phyloP scores from a whole-genome alignment of 495 filamentous ascomycete species.

The Pyrenula aspistea region DNA sequence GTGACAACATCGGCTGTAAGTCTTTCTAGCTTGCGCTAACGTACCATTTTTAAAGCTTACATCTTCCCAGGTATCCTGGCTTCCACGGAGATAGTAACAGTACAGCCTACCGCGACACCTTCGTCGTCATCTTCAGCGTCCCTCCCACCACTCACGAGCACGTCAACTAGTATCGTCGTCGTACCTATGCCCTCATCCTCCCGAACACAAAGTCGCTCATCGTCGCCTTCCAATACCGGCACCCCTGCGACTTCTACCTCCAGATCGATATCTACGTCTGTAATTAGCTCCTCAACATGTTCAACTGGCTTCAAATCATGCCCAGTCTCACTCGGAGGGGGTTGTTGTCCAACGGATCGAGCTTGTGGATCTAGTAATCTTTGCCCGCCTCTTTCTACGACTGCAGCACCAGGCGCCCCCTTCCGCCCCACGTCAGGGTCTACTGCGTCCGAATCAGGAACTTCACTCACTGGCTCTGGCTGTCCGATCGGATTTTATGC shows the following conservation, averaged over 20 bases:
- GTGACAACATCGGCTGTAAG: slow-evolving; percentile 66
- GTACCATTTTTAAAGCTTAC: slow-evolving; percentile 2
- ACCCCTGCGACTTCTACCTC: slow-evolving; percentile 7
- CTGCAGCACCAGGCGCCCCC: slow-evolving; percentile 24
- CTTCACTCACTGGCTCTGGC: slow-evolving; percentile 23
- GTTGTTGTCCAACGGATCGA: slow-evolving; percentile 36
- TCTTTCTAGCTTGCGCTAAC: not conserved
- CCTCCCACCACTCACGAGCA: slow-evolving; percentile 26
- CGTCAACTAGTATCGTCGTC: slow-evolving; percentile 18
- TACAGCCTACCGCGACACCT: slow-evolving; percentile 17
- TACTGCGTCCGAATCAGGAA: slow-evolving; percentile 16
- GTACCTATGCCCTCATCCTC: slow-evolving; percentile 14
- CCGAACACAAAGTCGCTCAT: slow-evolving; percentile 10
- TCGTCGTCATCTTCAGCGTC: slow-evolving; percentile 22
- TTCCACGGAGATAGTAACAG: slow-evolving; percentile 33
- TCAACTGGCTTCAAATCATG: slow-evolving; percentile 46
- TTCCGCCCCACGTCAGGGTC: slow-evolving; percentile 37
- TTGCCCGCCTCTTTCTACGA: slow-evolving; percentile 17
- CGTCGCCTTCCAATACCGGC: slow-evolving; percentile 6
- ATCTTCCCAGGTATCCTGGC: slow-evolving; percentile 24
- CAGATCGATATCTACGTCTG: slow-evolving; percentile 5
- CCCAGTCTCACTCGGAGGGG: slow-evolving; percentile 34
- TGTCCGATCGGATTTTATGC: slow-evolving; percentile 71
- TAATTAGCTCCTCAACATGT: slow-evolving; percentile 31
- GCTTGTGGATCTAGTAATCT: slow-evolving; percentile 16